Evolutionary conservation across 306 rosid genomes (phyloP).

Genomic region (Trifolium subterraneum): DNA sequence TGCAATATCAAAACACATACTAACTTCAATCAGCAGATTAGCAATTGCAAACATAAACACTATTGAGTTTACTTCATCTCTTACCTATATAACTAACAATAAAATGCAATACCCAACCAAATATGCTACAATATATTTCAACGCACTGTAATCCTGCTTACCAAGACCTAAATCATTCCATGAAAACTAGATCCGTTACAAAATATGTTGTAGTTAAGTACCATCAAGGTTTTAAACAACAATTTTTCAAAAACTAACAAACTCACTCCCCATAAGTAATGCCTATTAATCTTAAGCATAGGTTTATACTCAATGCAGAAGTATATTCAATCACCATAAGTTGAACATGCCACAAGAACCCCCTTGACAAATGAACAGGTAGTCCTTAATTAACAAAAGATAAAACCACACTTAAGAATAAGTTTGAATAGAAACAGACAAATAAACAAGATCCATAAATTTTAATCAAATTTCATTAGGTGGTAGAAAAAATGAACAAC

Average conservation of each 20-base stretch:
- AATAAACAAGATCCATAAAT: slow-evolving; percentile 10
- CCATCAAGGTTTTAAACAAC: background rate
- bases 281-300: background rate
- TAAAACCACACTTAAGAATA: background rate
- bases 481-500: background rate
- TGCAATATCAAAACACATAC: slow-evolving; percentile 13
- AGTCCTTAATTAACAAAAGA: slow-evolving; percentile 13
- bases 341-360: background rate
- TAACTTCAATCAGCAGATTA: background rate
- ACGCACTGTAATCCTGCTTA: background rate
- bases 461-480: slow-evolving; percentile 13
- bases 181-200: background rate
- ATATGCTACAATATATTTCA: slow-evolving; percentile 15
- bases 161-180: background rate
- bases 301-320: background rate
- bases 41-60: background rate
- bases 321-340: slow-evolving; percentile 1
- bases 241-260: background rate
- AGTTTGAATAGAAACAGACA: background rate
- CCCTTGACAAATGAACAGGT: background rate
- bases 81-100: background rate
- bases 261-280: background rate
- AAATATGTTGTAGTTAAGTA: slow-evolving; percentile 14
- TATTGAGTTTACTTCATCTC: background rate
- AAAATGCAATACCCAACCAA: background rate